phyloP scores from a whole-genome alignment of 768 basidiomycete genomes.

The Phlegmacium glaucopus region DNA sequence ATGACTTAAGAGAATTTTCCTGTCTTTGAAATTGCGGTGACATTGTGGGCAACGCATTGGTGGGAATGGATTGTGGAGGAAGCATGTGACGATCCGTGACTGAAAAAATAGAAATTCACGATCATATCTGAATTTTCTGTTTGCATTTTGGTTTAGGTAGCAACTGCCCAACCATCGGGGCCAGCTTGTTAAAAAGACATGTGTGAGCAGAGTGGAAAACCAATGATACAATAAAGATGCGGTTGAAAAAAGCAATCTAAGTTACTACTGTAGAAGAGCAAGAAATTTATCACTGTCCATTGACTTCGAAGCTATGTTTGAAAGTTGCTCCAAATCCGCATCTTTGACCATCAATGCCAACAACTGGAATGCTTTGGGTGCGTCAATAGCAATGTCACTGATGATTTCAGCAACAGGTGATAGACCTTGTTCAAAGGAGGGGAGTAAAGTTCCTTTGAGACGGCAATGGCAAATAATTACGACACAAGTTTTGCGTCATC shows the following conservation, averaged over 20 bases:
- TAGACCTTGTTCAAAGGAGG: constrained; percentile 75
- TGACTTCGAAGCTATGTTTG: constrained; percentile 59
- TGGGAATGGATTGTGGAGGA: no score
- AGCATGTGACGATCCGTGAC: no score
- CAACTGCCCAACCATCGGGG: no score
- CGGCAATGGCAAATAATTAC: constrained; percentile 64
- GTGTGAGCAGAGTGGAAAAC: constrained; percentile 4
- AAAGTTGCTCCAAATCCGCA: constrained; percentile 54
- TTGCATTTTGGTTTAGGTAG: no score
- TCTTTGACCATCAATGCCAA: constrained; percentile 75
- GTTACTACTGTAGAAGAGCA: constrained; percentile 50
- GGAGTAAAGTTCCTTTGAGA: constrained; percentile 57
- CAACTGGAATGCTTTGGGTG: constrained; percentile 77
- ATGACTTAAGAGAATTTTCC: no score
- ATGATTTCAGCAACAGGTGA: constrained; percentile 65
- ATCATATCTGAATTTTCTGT: no score
- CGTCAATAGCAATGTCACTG: constrained; percentile 88
- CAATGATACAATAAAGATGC: constrained; percentile 20
- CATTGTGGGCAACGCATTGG: no score
- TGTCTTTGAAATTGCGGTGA: no score
- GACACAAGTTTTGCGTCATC: constrained; percentile 75
- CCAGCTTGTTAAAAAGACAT: no score
- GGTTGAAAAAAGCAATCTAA: constrained; percentile 21
- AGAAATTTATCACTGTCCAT: constrained; percentile 58
- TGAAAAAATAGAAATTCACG: no score